Evolutionary conservation across 2,329 filamentous ascomycete species (phyloP).

Genomic region (Chaetomiaceae sp.): DNA sequence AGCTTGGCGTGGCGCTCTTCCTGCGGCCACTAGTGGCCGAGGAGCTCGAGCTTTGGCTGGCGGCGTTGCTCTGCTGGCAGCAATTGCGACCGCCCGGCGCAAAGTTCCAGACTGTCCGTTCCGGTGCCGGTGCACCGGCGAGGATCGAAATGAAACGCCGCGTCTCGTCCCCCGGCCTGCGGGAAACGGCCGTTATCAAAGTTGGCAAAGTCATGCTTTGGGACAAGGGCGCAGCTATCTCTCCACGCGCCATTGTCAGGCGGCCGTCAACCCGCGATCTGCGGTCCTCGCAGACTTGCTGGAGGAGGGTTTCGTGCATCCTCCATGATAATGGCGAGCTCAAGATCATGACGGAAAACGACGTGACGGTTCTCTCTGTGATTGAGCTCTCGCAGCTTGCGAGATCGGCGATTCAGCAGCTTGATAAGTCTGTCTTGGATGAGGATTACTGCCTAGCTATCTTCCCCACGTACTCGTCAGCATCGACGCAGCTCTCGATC

Average conservation of each 20-base stretch:
- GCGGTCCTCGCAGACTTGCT: conserved; percentile 55
- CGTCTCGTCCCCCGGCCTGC: conserved; percentile 41
- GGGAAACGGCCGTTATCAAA: conserved; percentile 84
- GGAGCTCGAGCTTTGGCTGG: conserved; percentile 75
- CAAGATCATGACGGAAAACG: conserved; percentile 82
- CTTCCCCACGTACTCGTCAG: conserved; percentile 84
- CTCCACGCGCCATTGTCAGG: conserved; percentile 53
- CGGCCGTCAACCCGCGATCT: conserved; percentile 55
- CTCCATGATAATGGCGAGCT: conserved; percentile 93
- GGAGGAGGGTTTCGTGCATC: conserved; percentile 88
- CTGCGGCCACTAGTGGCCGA: conserved; percentile 60
- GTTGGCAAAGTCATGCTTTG: conserved; percentile 87
- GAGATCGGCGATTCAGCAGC: conserved; percentile 81
- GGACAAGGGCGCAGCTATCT: conserved; percentile 67
- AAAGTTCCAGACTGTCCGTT: conserved; percentile 47
- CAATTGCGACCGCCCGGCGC: conserved; percentile 60
- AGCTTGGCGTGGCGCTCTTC: conserved; percentile 56
- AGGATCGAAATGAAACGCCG: conserved; percentile 44
- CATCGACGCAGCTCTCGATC: conserved; percentile 67
- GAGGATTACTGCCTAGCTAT: conserved; percentile 93
- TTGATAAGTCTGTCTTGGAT: conserved; percentile 86
- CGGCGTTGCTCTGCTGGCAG: conserved; percentile 77
- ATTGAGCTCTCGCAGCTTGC: conserved; percentile 87
- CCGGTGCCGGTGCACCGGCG: conserved; percentile 33
- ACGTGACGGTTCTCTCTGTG: conserved; percentile 72